These are phyloP conservation scores for Vigna nakashimae DNA, from an alignment of 306 rosid species.

Conservation along the genomic window DNA sequence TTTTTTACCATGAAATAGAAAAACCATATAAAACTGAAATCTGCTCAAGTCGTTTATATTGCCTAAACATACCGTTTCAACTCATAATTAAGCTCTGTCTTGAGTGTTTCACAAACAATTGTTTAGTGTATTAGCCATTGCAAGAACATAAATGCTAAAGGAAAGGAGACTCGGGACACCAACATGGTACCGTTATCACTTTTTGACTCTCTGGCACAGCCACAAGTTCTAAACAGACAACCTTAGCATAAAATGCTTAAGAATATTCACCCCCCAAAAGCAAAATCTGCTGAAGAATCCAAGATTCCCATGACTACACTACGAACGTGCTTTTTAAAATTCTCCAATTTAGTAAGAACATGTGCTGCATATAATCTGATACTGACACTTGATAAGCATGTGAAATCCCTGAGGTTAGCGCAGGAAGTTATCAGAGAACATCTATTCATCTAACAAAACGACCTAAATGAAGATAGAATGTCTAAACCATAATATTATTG, in stretches of 20 bases:
- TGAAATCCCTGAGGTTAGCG: no score
- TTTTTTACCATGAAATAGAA: not conserved
- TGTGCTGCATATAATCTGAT: no score
- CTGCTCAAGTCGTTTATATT: constrained; percentile 2
- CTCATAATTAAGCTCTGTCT: constrained; percentile 23
- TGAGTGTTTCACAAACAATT: not conserved
- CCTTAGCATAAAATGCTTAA: not conserved
- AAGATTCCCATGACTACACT: not conserved
- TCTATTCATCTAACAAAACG: no score
- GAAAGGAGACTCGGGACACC: not conserved
- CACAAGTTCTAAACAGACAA: not conserved
- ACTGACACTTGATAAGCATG: no score
- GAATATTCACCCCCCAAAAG: not conserved
- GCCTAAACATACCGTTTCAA: constrained; percentile 7
- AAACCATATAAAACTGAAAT: not conserved
- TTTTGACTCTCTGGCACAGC: no score
- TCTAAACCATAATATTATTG: no score
- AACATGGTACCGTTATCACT: no score
- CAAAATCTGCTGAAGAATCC: not conserved
- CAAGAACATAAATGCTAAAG: not conserved
- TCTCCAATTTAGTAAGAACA: not conserved
- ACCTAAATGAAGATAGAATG: no score
- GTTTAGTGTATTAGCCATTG: not conserved
- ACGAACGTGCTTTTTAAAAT: not conserved
- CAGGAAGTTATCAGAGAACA: no score